A percentile compares a stretch with the other conserved stretches of the same genome.
Evolutionary conservation across 345 rosid genomes (phyloP).

Genomic region (Nephelium lappaceum): DNA sequence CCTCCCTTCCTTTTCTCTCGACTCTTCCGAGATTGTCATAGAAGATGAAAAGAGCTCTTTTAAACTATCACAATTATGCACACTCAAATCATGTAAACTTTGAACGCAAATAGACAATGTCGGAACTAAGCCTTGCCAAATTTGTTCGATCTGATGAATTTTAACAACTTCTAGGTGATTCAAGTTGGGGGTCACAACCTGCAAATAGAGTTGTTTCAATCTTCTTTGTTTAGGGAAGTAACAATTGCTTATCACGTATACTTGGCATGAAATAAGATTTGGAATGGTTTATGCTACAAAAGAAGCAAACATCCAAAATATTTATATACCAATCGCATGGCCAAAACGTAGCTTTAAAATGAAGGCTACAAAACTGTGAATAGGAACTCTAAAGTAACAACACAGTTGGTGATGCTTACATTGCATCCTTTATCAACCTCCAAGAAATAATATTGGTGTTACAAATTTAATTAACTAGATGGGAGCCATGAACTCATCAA

Average conservation of each 20-base stretch:
- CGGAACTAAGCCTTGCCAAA: neutral
- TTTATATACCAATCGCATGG: neutral
- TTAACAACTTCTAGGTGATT: neutral
- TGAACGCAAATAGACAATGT: neutral
- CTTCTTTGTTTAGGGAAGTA: too few species aligned
- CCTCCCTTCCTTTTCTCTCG: neutral
- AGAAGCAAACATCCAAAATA: neutral
- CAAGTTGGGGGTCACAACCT: constrained; percentile 13
- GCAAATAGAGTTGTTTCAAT: neutral
- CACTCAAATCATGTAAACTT: neutral
- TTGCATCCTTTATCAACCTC: too few species aligned
- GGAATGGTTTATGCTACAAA: too few species aligned
- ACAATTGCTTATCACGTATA: too few species aligned
- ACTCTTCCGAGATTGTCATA: neutral
- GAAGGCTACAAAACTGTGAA: neutral
- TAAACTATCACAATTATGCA: constrained; percentile 9
- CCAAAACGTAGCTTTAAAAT: neutral
- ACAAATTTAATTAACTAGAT: too few species aligned
- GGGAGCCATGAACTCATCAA: too few species aligned
- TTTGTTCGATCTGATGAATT: neutral
- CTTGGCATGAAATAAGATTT: too few species aligned
- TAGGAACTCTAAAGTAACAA: too few species aligned
- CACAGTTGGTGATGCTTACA: too few species aligned
- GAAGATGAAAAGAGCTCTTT: constrained; percentile 18
- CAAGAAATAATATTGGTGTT: too few species aligned